Conservation (phyloP, 768 basidiomycete species). For the Neoboletus brunneissimus region DNA sequence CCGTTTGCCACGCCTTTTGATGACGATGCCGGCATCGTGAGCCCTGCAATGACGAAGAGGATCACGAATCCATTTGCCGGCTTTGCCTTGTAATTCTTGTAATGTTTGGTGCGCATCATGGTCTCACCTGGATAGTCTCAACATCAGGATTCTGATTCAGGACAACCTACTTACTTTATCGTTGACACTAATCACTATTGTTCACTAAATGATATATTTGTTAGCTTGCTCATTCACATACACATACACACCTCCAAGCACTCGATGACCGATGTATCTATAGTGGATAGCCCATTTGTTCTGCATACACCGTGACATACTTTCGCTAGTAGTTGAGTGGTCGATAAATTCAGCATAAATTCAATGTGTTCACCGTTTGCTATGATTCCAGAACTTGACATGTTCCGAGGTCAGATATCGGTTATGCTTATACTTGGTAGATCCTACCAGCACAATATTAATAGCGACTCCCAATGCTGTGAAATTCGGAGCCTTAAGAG, state of each 20-base stretch:
- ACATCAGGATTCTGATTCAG: too few species aligned
- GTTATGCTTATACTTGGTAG: too few species aligned
- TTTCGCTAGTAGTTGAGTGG: slow-evolving; percentile 3
- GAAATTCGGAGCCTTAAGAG: background rate
- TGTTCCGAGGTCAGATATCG: too few species aligned
- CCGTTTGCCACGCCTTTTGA: slow-evolving; percentile 82
- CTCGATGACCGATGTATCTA: slow-evolving; percentile 23
- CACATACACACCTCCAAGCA: background rate
- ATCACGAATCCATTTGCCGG: slow-evolving; percentile 53
- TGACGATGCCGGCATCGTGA: slow-evolving; percentile 51
- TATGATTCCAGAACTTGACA: background rate
- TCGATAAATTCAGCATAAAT: slow-evolving; percentile 4
- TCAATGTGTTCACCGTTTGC: background rate
- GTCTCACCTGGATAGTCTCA: background rate
- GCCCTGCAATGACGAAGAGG: slow-evolving; percentile 39
- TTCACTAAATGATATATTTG: slow-evolving; percentile 9
- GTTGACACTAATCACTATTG: slow-evolving; percentile 10
- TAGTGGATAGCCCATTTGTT: slow-evolving; percentile 17
- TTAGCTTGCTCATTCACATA: slow-evolving; percentile 8
- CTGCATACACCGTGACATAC: background rate
- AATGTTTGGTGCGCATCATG: background rate
- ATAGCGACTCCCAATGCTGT: background rate
- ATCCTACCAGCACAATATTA: background rate
- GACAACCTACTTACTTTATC: slow-evolving; percentile 12
- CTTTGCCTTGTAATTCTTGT: slow-evolving; percentile 30